phyloP scores from a whole-genome alignment of 306 rosid genomes.

The Ochetophila trinervis region DNA sequence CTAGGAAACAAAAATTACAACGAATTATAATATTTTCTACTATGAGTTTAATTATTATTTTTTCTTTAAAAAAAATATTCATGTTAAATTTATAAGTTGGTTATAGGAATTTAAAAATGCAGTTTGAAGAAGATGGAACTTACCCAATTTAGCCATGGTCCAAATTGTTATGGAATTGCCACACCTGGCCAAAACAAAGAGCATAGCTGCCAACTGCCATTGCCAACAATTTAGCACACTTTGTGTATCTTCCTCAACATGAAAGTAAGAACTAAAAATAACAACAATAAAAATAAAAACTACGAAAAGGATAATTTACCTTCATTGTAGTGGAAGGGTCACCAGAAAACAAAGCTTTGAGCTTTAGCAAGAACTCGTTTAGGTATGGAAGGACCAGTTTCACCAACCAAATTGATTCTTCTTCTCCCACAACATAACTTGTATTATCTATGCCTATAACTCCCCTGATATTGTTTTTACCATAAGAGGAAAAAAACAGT shows the following conservation, averaged over 20 bases:
- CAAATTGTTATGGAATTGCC: conserved; percentile 82
- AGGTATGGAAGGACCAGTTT: conserved; percentile 68
- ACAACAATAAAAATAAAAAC: not conserved
- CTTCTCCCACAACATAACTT: conserved; percentile 62
- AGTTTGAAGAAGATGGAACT: conserved; percentile 8
- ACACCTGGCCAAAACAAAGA: conserved; percentile 85
- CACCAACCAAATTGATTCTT: conserved; percentile 76
- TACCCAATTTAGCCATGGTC: conserved; percentile 73
- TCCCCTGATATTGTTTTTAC: conserved; percentile 41
- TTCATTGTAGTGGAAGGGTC: conserved; percentile 84
- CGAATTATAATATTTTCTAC: too few species aligned
- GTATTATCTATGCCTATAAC: conserved; percentile 39
- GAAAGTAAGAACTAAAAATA: not conserved
- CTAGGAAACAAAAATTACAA: too few species aligned
- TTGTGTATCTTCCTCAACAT: not conserved
- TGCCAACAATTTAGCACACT: not conserved
- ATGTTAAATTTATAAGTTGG: too few species aligned
- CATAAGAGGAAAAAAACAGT: conserved; percentile 11
- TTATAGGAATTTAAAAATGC: not conserved
- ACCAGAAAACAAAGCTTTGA: conserved; percentile 81
- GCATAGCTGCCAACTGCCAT: conserved; percentile 79
- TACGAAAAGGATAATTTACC: conserved; percentile 38
- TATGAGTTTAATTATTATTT: too few species aligned
- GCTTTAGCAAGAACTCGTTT: conserved; percentile 65
- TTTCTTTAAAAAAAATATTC: too few species aligned